Evolutionary conservation across 306 rosid genomes (phyloP), one percentile per base, ranked within the genome.

Genomic region (Purshia tridentata): DNA sequence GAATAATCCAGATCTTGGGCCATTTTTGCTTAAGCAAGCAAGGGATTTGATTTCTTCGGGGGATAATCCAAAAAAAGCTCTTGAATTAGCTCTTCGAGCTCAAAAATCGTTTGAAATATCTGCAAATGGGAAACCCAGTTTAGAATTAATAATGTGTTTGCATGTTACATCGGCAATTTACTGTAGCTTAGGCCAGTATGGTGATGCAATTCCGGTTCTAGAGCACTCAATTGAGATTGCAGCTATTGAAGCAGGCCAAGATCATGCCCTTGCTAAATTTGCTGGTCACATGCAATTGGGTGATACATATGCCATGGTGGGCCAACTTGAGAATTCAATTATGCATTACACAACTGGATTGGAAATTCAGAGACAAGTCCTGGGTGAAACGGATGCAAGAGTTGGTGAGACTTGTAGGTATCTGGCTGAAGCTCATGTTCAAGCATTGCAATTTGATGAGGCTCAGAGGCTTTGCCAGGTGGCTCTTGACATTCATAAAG

Each of bases 221-320:
- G 84, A 88, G 79, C 90, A 39, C 68, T 90, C 99, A 3, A 83
- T 92, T 46, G 89, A 79, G 78, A 86, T 88, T 86, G 94, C 97
- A 23, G 69, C 71, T 4, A 41, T 82, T 4, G 87, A 84, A 78
- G 92, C 87, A 80, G 98, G 89, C 46, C 86, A 85, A 51, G 85
- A 88, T 67, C 90, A 87, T 6, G 91, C 96, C 58, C 93, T 84
- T 48, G 98, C 97, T 14, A 92, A 90, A 80, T 95, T 95, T 77
- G 87, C 98, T 0, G 89, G 99, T 53, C 82, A 88, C 83, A 95
- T 95, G 99, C 99, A 95, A 79, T 76, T 95, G 44, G 99, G 99
- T 57, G 99, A 95, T 77, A 87, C 92, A 10, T 88, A 86, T 74
- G 97, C 99, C 23, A 87, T 90, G 93, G 45, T 87, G 69, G 99